Evolutionary conservation across 192 early-diverging fungal species (phyloP).

Genomic region (Nowakowskiella sp.): DNA sequence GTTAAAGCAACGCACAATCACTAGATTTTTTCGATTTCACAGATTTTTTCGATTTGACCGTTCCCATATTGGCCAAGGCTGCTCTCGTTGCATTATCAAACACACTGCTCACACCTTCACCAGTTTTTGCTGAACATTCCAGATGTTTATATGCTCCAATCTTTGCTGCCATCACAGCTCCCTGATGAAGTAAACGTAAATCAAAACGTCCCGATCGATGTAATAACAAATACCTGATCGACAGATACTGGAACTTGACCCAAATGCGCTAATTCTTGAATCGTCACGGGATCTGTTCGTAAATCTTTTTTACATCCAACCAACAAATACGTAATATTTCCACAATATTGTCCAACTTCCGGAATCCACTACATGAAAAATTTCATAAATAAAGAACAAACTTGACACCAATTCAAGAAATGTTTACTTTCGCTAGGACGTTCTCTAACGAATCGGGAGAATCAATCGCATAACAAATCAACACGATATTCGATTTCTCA

Average conservation of each 20-base stretch:
- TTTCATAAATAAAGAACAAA: neutral
- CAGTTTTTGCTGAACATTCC: constrained; percentile 73
- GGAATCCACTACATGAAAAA: constrained; percentile 58
- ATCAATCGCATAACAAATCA: constrained; percentile 75
- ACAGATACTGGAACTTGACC: constrained; percentile 12
- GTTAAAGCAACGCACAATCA: too few relatives aligned
- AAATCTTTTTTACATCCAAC: constrained; percentile 74
- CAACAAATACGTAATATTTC: constrained; percentile 62
- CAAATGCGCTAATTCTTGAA: neutral
- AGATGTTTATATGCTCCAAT: constrained; percentile 75
- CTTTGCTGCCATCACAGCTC: constrained; percentile 49
- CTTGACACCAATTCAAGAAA: neutral
- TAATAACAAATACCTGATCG: constrained; percentile 13
- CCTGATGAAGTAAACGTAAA: constrained; percentile 39
- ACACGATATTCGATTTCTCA: too few relatives aligned
- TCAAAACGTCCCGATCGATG: neutral
- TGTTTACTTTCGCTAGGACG: constrained; percentile 51
- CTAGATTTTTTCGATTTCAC: too few relatives aligned
- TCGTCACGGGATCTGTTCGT: constrained; percentile 22
- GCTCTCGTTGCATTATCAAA: constrained; percentile 62
- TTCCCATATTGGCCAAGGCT: too few relatives aligned
- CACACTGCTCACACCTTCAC: constrained; percentile 58
- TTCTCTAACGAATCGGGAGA: constrained; percentile 76
- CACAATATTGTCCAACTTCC: constrained; percentile 75
- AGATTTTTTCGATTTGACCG: too few relatives aligned